Evolutionary conservation across 345 rosid species (phyloP), one percentile per base, ranked within the genome.

Genomic region (Melaleuca quinquenervia): DNA sequence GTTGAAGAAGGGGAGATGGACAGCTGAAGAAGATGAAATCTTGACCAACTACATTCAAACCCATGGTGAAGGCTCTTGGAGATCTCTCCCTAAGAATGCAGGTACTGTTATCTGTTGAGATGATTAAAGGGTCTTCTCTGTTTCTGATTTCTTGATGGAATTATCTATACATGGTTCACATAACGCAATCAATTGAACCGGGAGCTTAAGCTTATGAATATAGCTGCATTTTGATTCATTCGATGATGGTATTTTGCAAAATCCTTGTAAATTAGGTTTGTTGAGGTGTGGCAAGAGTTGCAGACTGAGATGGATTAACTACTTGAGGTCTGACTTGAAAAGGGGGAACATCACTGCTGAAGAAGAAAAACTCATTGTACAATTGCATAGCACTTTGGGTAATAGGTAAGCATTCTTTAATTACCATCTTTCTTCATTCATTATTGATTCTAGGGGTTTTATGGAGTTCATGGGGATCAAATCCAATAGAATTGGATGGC

Each of bases 271-370:
- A 12, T 85, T 85, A 94, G 99, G 98, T 52, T 89, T 95, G 85
- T 85, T 94, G 85, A 94, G 99, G 86, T 96, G 99, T 85, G 99
- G 99, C 18, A 96, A 96, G 92, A 96, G 99, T 55, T 96, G 99
- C 86, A 92, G 99, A 88, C 88, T 96, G 87, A 95, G 99, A 91
- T 96, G 99, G 99, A 94, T 94, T 53, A 96, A 96, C 86, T 95
- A 96, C 88, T 88, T 96, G 85, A 96, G 95, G 90, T 85, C 91
- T 80, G 98, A 91, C 82, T 84, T 96, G 89, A 96, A 94, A 90
- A 94, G 96, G 93, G 99, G 99, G 32, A 94, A 95, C 86, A 92
- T 96, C 62, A 92, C 96, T 29, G 22, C 94, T 44, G 92, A 92
- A 58, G 99, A 96, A 82, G 96, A 96, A 88, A 93, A 93, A 32